A percentile compares a stretch with the other conserved stretches of the same genome.
Conservation (phyloP, 148 eudicot species). For the Polygonum aviculare region DNA sequence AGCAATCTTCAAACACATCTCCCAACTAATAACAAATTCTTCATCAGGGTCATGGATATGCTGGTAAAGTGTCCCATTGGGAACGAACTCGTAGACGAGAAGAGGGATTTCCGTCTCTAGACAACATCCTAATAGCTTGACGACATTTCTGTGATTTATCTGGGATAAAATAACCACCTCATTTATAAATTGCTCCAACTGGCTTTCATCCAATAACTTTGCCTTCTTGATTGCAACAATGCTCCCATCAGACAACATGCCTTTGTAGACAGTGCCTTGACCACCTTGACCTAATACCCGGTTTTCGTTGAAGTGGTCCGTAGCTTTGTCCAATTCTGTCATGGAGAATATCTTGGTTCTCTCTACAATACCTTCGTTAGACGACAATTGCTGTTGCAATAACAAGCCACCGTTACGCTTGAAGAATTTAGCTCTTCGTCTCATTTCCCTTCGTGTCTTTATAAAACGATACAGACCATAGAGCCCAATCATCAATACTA, state of each 20-base stretch:
- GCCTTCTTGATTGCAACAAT: constrained; percentile 5
- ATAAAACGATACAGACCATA: neutral
- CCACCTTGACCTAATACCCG: neutral
- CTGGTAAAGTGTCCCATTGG: neutral
- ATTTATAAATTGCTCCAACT: neutral
- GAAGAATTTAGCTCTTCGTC: neutral
- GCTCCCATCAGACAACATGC: neutral
- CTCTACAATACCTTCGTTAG: neutral
- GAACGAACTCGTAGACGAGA: neutral
- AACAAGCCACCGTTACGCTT: neutral
- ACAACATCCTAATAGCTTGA: neutral
- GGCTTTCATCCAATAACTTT: neutral
- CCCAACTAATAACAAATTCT: neutral
- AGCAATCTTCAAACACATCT: neutral
- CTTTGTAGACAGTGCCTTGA: neutral
- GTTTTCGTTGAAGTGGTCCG: neutral
- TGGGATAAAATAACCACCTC: neutral
- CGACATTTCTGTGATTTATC: neutral
- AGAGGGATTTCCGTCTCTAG: neutral
- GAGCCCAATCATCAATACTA: neutral
- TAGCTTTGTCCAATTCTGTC: neutral
- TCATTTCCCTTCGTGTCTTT: neutral
- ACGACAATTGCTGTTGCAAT: neutral
- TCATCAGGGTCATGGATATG: neutral
- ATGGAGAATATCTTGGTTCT: neutral